phyloP scores from a whole-genome alignment of 116 monocot species.

The Dioscorea cayenensis region DNA sequence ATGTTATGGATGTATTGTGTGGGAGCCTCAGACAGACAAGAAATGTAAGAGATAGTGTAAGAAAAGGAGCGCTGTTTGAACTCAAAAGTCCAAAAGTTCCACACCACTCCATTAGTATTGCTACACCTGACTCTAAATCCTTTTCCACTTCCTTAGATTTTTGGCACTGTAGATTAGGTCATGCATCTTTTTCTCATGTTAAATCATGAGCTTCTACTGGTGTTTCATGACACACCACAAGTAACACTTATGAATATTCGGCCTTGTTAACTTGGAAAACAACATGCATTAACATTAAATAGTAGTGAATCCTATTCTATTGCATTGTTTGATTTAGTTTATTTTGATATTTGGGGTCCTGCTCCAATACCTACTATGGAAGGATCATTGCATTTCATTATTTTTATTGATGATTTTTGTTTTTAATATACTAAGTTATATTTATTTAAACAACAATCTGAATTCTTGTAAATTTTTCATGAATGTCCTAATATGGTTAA shows the following conservation, averaged over 20 bases:
- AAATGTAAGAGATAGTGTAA: too few relatives aligned
- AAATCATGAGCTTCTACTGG: not conserved
- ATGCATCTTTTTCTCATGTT: not conserved
- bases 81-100: too few relatives aligned
- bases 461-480: not conserved
- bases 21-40: too few relatives aligned
- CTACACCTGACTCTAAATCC: too few relatives aligned
- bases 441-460: not conserved
- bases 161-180: not conserved
- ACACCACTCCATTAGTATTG: too few relatives aligned
- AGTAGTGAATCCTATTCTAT: not conserved
- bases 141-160: not conserved
- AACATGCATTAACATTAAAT: not conserved
- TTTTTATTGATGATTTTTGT: slow-evolving; percentile 5
- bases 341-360: not conserved
- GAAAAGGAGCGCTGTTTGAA: too few relatives aligned
- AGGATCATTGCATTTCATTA: not conserved
- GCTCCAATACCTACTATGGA: not conserved
- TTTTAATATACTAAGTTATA: not conserved
- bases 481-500: not conserved
- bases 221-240: not conserved
- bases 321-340: not conserved
- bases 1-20: too few relatives aligned
- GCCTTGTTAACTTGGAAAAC: not conserved
- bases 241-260: not conserved